Conservation (phyloP, 352 stramenopile species). For the Phytophthora quininea region DNA sequence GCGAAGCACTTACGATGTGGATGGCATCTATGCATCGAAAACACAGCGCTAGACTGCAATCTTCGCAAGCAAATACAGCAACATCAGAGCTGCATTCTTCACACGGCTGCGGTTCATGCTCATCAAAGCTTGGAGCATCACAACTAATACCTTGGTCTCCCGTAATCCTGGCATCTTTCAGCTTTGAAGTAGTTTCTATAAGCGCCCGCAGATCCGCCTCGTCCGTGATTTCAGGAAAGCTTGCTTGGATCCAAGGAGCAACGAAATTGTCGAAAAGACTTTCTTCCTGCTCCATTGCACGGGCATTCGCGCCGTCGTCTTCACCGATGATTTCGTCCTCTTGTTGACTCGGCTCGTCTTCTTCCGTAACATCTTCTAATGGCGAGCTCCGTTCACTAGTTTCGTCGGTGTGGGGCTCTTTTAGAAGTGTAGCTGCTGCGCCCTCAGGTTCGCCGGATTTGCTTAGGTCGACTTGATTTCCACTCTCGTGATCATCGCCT, state of each 20-base stretch:
- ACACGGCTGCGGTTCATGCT: conserved; percentile 21
- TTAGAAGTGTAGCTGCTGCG: not conserved
- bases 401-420: not conserved
- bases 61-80: conserved; percentile 39
- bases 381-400: not conserved
- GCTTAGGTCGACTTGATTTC: not conserved
- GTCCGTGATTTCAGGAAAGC: conserved; percentile 33
- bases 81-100: conserved; percentile 57
- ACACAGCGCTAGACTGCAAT: conserved; percentile 60
- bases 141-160: too few species aligned
- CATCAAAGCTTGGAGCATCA: not conserved
- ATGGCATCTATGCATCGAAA: conserved; percentile 74
- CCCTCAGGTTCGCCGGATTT: not conserved
- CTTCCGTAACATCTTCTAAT: not conserved
- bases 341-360: not conserved
- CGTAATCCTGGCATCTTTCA: not conserved
- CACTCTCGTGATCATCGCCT: conserved; percentile 1
- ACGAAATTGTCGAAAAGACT: conserved; percentile 18
- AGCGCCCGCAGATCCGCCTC: conserved; percentile 29
- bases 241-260: conserved; percentile 42
- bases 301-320: not conserved
- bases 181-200: not conserved
- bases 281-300: not conserved
- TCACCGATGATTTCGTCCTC: not conserved
- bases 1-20: conserved; percentile 59